Evolutionary conservation across 805 yeast genomes (phyloP).

Genomic region (Zygosaccharomyces gambellarensis): DNA sequence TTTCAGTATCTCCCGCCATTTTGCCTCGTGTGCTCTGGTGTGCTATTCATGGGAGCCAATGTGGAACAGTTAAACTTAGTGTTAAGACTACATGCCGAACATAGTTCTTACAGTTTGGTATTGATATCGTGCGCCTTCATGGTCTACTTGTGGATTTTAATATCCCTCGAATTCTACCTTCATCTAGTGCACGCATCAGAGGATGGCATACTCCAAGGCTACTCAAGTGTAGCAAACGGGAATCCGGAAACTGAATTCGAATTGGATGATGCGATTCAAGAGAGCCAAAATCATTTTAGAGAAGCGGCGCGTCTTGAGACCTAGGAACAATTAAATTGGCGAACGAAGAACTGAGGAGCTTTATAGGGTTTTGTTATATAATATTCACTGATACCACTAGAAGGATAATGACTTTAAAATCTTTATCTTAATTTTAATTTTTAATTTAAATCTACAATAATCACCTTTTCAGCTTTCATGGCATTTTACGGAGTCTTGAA

Average conservation of each 20-base stretch:
- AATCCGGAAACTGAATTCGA: conserved; percentile 10
- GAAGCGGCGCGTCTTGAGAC: neutral
- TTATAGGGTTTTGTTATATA: neutral
- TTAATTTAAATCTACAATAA: neutral
- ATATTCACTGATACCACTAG: neutral
- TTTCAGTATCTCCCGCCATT: conserved; percentile 89
- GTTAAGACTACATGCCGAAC: conserved; percentile 72
- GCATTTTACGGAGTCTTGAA: neutral
- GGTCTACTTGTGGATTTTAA: conserved; percentile 59
- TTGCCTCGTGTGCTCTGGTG: conserved; percentile 70
- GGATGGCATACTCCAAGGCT: conserved; percentile 15
- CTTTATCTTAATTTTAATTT: no score
- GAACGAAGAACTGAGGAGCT: neutral
- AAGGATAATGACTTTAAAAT: neutral
- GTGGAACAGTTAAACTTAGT: conserved; percentile 81
- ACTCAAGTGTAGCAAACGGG: conserved; percentile 3
- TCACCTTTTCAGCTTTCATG: neutral
- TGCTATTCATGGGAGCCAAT: conserved; percentile 85
- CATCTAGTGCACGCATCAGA: conserved; percentile 27
- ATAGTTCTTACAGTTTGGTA: conserved; percentile 73
- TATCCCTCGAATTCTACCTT: conserved; percentile 57
- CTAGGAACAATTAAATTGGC: neutral
- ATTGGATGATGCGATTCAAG: conserved; percentile 7
- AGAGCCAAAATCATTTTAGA: neutral
- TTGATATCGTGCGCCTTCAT: conserved; percentile 69